Base-by-base conservation (phyloP, 1,284 basidiomycete genomes). In the Coniferiporia weirii region DNA sequence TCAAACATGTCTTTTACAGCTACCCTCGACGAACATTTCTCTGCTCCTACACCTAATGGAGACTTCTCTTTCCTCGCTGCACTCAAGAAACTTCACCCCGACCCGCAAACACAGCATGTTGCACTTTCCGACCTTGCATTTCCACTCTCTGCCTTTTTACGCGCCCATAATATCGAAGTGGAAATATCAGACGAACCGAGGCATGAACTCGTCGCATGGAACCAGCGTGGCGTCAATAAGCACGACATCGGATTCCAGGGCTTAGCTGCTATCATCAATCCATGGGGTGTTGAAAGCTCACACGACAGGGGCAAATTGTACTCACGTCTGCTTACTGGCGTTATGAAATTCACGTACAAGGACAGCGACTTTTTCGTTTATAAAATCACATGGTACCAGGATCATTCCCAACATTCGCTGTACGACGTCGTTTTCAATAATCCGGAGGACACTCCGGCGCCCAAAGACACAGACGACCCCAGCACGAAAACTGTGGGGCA, bases 401-500 rank as follows among this genome's bases (percentile, higher is more conserved):
- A 54, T 15, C 54, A 46, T 40, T 35, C 47, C 17, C 36, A 46
- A 19, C 27, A 45, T 9, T 19, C 35, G 32, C 60, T 68, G 50
- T 68, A 63, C 54, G 61, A 68, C 40, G 52, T 70, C 38, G 63
- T 68, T 4, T 70, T 66, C 61, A 52, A 59, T 8, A 47, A 3
- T 22, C 47, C 46, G 5, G 36, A 27, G 5, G 10, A 52, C 34
- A 15, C 36, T 17, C 61, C 53, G 4, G 35, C 34, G 13, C 54
- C 50, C 19, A 63, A 67, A 52, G 54, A 45, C 1, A 47, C 57
- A 17, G 59, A 56, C 17, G 22, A 56, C n/a, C 12, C 45, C 7
- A 48, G 45, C 40, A 36, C 17, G n/a, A n/a, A 54, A 27, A 63
- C 48, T 27, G 36, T 61, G 2, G 69, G 67, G 0, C 52, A 69